Evolutionary conservation across 2,329 filamentous ascomycete species (phyloP).

Genomic region (Cercospora sp.): DNA sequence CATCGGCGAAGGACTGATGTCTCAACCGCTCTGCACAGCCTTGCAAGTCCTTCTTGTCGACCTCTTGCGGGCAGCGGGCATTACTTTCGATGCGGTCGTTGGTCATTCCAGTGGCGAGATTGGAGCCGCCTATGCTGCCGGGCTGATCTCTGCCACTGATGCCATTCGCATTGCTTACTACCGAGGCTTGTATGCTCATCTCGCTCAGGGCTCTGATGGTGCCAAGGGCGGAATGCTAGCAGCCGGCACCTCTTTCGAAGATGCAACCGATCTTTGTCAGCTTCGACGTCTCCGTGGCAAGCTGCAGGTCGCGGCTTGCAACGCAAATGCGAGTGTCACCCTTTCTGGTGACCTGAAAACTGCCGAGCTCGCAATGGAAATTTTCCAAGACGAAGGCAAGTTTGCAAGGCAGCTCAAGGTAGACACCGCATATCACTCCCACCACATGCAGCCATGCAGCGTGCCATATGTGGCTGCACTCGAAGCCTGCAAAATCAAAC

Average conservation of each 20-base stretch:
- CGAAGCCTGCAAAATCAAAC: background rate
- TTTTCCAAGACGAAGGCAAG: slow-evolving; percentile 37
- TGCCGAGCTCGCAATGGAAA: slow-evolving; percentile 36
- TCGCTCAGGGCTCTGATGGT: background rate
- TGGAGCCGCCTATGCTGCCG: background rate
- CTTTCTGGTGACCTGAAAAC: slow-evolving; percentile 45
- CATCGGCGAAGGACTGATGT: background rate
- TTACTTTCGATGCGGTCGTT: background rate
- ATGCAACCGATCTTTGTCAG: background rate
- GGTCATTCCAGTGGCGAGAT: background rate
- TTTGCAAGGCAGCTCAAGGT: slow-evolving; percentile 46
- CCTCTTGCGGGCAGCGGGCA: background rate
- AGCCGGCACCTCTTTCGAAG: slow-evolving; percentile 1
- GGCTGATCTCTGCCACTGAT: background rate
- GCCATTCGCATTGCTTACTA: background rate
- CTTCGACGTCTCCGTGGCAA: background rate
- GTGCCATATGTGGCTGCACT: background rate
- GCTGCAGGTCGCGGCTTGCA: slow-evolving; percentile 26
- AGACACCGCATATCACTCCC: slow-evolving; percentile 47
- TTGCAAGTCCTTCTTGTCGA: background rate
- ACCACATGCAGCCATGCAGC: slow-evolving; percentile 33
- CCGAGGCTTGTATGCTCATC: slow-evolving; percentile 1
- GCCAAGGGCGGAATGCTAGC: slow-evolving; percentile 19
- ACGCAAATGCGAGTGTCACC: slow-evolving; percentile 40
- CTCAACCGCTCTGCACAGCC: background rate